Conservation (phyloP, 2,329 filamentous ascomycete species). For the Seiridium unicorne region DNA sequence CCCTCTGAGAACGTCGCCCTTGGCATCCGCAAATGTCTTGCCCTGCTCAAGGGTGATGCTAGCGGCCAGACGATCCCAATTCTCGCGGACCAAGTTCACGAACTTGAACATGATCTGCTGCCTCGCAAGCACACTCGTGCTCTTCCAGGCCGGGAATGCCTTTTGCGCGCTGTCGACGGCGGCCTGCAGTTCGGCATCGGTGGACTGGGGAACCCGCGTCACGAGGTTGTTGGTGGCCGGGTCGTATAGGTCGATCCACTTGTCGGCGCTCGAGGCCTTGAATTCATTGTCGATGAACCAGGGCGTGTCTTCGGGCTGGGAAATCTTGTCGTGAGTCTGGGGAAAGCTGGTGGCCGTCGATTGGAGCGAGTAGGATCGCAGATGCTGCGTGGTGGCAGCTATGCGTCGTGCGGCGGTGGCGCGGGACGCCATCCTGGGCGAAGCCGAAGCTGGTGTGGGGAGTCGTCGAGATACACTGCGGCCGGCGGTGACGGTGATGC, state of each 20-base stretch:
- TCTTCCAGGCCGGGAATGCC: conserved; percentile 73
- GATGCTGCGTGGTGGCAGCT: conserved; percentile 55
- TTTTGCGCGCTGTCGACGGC: conserved; percentile 73
- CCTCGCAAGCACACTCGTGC: conserved; percentile 68
- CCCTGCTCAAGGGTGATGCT: conserved; percentile 87
- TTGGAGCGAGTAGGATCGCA: conserved; percentile 51
- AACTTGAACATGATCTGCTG: conserved; percentile 91
- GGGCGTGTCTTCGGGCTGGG: conserved; percentile 67
- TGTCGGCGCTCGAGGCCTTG: conserved; percentile 61
- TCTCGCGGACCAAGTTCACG: conserved; percentile 73
- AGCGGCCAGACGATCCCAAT: conserved; percentile 81
- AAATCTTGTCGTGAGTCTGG: conserved; percentile 69
- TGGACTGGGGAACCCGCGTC: conserved; percentile 80
- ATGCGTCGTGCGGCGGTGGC: conserved; percentile 49
- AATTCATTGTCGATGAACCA: conserved; percentile 85
- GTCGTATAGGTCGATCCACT: conserved; percentile 79
- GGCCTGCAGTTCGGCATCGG: conserved; percentile 71
- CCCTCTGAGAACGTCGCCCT: conserved; percentile 77
- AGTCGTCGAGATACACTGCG: conserved; percentile 23
- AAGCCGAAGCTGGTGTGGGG: conserved; percentile 15
- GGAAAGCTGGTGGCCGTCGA: conserved; percentile 63
- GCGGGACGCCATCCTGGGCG: conserved; percentile 33
- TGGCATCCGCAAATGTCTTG: conserved; percentile 83
- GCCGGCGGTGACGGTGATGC: conserved; percentile 21
- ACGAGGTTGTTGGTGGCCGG: conserved; percentile 84